These are phyloP conservation scores for Yamadazyma endophytica DNA, from an alignment of 805 yeast species.

Conservation along the genomic window DNA sequence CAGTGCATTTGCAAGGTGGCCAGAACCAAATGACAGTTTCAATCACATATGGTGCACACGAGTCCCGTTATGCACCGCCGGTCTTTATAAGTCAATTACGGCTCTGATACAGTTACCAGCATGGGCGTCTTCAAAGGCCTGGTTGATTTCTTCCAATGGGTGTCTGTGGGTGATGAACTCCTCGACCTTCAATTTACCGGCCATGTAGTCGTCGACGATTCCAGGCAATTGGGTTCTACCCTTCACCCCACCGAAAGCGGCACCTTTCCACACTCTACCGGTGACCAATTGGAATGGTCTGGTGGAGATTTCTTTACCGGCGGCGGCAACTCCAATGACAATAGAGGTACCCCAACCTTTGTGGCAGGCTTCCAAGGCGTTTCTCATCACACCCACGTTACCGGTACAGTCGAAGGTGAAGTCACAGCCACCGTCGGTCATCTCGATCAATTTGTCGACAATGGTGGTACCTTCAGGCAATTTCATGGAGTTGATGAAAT, in stretches of 20 bases:
- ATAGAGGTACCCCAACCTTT: conserved; percentile 98
- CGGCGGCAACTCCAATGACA: conserved; percentile 97
- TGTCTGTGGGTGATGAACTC: conserved; percentile 94
- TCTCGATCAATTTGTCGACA: conserved; percentile 77
- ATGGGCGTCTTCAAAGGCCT: conserved; percentile 94
- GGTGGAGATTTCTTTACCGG: conserved; percentile 94
- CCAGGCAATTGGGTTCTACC: conserved; percentile 95
- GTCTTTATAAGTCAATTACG: conserved; percentile 51
- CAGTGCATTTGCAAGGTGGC: too few relatives aligned
- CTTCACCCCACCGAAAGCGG: conserved; percentile 99
- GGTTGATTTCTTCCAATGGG: conserved; percentile 70
- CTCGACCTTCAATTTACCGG: conserved; percentile 81
- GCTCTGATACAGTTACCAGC: conserved; percentile 93
- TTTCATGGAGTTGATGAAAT: conserved; percentile 81
- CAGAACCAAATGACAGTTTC: too few relatives aligned
- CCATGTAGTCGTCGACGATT: conserved; percentile 78
- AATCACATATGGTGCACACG: too few relatives aligned
- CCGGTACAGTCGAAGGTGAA: conserved; percentile 98
- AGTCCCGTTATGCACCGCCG: too few relatives aligned
- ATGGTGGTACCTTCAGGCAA: conserved; percentile 70
- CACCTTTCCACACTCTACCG: conserved; percentile 98
- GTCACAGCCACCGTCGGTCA: conserved; percentile 97
- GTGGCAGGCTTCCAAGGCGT: conserved; percentile 95
- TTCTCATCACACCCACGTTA: conserved; percentile 90
- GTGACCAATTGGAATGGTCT: conserved; percentile 99